Base-by-base conservation (phyloP, 2,329 filamentous ascomycete species). In the Talaromyces pinophilus region DNA sequence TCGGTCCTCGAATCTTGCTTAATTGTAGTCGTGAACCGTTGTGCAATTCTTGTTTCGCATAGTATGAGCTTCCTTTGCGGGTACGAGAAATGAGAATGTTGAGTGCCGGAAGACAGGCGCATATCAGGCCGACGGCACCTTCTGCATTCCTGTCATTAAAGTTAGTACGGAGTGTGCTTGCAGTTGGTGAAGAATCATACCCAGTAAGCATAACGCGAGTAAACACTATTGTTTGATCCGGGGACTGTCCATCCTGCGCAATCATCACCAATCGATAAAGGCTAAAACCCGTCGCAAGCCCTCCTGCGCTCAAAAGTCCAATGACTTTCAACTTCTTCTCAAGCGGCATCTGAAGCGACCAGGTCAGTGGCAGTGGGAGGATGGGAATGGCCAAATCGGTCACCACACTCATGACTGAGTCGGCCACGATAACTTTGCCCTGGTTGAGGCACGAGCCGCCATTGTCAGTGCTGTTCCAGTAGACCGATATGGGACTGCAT, bases 211-310 rank as follows among this genome's bases (percentile, higher is more conserved):
- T 76, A 8, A 79, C 73, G 22, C 74, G 72, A 22, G 70, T 72
- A 54, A 80, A 80, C 7, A 78, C 67, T 10, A 78, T 72, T 1
- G 76, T 78, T 66, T 72, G 65, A 62, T 80, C 75, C 0, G 57
- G n/a, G 0, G 75, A 73, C 15, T 65, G 69, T 1, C 77, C 77
- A 8, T 77, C 71, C 15, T 68, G 62, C 19, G 77, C 17, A 28
- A 80, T 78, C 46, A 80, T 69, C 1, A 78, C 67, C 30, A 80
- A 65, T 5, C 78, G 76, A 62, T 78, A 77, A n/a, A 79, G 60
- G 73, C 76, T 78, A 65, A 78, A 79, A 1, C 71, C 75, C 0
- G 75, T 78, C 4, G 78, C 78, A 10, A 80, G 68, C 6, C 78
- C 78, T 57, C 78, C 78, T 0, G 76, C 78, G 1, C 77, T 71